Base-by-base conservation (phyloP, 768 basidiomycete genomes). In the Rhodotorula kratochvilovae region DNA sequence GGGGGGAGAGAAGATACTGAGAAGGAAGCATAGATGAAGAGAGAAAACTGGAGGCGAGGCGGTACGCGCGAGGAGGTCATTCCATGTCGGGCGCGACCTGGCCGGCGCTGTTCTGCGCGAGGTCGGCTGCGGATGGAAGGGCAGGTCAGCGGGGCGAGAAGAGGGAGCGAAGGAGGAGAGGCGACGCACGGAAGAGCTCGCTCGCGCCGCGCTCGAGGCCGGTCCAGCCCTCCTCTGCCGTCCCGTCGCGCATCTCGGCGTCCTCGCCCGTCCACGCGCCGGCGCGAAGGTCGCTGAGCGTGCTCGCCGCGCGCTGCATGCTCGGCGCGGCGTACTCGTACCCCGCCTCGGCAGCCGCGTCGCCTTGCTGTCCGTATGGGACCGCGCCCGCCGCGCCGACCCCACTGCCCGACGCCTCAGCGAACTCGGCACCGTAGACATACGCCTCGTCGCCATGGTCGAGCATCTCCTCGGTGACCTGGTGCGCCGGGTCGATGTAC, bases 401-500 rank as follows among this genome's bases (percentile, higher is more conserved):
- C 50, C 17, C 15, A 19, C 17, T 59, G 23, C 27, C 39, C 16
- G 25, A 19, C 46, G 42, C 17, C 29, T 36, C 39, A 13, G 58
- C 63, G 8, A n/a, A 31, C 10, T 53, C 54, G n/a, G 15, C 36
- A 15, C 35, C 54, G 33, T 25, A 48, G 5, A 42, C 51, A 16
- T 12, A 23, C 12, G 39, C 29, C 25, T 42, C 57, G 33, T 58
- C 65, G 65, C 48, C 58, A 19, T 45, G 6, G n/a, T 58, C 43
- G 61, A 71, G 36, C 48, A 71, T 19, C 7, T 60, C 61, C 3
- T 35, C 17, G 6, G 54, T 46, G 5, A 66, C 25, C 0, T 27
- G 23, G 39, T 71, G 70, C 1, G 48, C 70, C 25, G 70, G 70
- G 51, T 66, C 46, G 31, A 71, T 54, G 61, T 39, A 62, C 46